A percentile compares a stretch with the other conserved stretches of the same genome.
Evolutionary conservation across 2,329 filamentous ascomycete genomes (phyloP).

Genomic region (Monosporascus sp.): DNA sequence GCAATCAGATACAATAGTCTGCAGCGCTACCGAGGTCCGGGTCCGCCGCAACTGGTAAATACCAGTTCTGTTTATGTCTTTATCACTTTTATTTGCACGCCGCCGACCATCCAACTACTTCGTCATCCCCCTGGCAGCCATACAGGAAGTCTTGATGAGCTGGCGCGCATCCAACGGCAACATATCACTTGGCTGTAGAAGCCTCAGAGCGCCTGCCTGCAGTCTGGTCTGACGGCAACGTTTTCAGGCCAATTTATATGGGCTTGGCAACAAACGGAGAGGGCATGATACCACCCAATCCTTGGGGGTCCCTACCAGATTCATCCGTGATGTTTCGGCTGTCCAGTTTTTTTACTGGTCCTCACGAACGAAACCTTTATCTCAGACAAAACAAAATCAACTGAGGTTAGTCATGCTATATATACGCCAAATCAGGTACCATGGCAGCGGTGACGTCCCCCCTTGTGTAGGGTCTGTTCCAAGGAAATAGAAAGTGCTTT

Average conservation of each 20-base stretch:
- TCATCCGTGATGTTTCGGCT: not conserved
- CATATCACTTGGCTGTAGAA: not conserved
- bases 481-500: not conserved
- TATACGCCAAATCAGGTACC: not conserved
- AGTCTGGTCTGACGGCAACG: not conserved
- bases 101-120: not conserved
- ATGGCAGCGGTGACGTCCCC: not conserved
- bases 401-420: not conserved
- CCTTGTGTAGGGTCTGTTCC: not conserved
- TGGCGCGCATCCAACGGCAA: not conserved
- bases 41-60: not conserved
- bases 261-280: not conserved
- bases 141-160: not conserved
- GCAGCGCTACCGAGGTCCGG: not conserved
- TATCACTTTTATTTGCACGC: not conserved
- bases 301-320: not conserved
- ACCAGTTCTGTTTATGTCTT: not conserved
- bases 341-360: not conserved
- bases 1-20: not conserved
- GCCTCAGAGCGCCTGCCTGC: not conserved
- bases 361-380: not conserved
- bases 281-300: not conserved
- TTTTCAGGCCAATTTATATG: not conserved
- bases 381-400: not conserved
- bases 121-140: not conserved